phyloP scores from a whole-genome alignment of 164 flowering plant species.

The Liquidambar formosana region DNA sequence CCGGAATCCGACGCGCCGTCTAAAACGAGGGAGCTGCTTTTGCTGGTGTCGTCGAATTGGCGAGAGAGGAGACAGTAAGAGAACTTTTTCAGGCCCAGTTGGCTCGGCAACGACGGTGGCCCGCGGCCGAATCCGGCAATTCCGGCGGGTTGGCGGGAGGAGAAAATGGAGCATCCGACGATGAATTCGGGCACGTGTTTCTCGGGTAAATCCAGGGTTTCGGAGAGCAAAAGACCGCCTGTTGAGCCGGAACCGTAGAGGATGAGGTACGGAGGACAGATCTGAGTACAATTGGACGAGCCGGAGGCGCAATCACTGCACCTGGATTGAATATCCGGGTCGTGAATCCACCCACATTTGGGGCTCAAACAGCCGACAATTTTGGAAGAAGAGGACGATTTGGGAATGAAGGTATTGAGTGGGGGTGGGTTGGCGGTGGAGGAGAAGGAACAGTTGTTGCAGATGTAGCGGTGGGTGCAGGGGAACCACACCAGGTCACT shows the following conservation, averaged over 20 bases:
- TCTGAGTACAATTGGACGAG: constrained; percentile 32
- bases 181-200: constrained; percentile 32
- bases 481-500: constrained; percentile 66
- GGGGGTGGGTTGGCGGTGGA: constrained; percentile 6
- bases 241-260: constrained; percentile 58
- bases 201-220: constrained; percentile 37
- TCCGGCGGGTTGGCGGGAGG: constrained; percentile 49
- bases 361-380: constrained; percentile 55
- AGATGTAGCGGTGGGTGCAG: constrained; percentile 49
- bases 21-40: constrained; percentile 15
- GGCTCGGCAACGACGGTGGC: constrained; percentile 47
- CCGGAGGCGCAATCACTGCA: constrained; percentile 28
- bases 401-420: constrained; percentile 43
- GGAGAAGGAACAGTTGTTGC: constrained; percentile 41
- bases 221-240: constrained; percentile 45
- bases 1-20: constrained; percentile 5
- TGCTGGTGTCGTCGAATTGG: constrained; percentile 14
- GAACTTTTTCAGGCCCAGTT: constrained; percentile 47
- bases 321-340: constrained; percentile 19
- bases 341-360: constrained; percentile 61
- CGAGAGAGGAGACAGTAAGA: constrained; percentile 34
- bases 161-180: constrained; percentile 62
- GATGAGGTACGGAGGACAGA: constrained; percentile 54
- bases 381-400: constrained; percentile 46
- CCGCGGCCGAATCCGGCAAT: constrained; percentile 72